A percentile compares a stretch with the other conserved stretches of the same genome.
These are phyloP conservation scores for Lactarius evosmus DNA, from an alignment of 768 basidiomycete genomes.

Conservation along the genomic window DNA sequence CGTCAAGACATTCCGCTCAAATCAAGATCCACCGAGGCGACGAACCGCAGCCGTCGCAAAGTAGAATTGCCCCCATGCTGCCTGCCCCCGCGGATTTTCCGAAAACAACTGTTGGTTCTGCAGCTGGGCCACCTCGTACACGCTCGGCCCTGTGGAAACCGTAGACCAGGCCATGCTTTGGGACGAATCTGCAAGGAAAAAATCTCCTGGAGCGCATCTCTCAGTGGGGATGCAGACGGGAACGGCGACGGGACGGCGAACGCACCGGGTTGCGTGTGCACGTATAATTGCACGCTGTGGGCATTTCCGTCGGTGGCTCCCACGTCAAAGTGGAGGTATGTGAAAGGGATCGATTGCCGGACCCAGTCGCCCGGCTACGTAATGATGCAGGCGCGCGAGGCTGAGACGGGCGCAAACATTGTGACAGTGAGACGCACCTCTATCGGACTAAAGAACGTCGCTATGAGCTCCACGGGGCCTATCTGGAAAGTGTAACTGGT, in stretches of 20 bases:
- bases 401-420: not conserved
- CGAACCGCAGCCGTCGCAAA: conserved; percentile 16
- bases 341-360: conserved; percentile 36
- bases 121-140: conserved; percentile 10
- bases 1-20: not conserved
- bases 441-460: conserved; percentile 24
- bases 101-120: conserved; percentile 5
- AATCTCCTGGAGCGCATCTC: not conserved
- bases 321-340: conserved; percentile 32
- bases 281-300: conserved; percentile 35
- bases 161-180: conserved; percentile 10
- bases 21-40: not conserved
- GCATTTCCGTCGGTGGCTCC: conserved; percentile 29
- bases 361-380: conserved; percentile 17
- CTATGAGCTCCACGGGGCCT: conserved; percentile 3
- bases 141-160: conserved; percentile 2
- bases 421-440: conserved; percentile 12
- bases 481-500: conserved; percentile 12
- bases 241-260: not conserved
- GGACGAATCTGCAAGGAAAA: not conserved
- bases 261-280: conserved; percentile 34
- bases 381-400: not conserved
- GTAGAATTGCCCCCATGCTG: conserved; percentile 22
- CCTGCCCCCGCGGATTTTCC: conserved; percentile 9
- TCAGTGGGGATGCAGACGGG: not conserved